These are phyloP conservation scores for Gossypioides kirkii DNA, from an alignment of 345 rosid species.

Conservation along the genomic window DNA sequence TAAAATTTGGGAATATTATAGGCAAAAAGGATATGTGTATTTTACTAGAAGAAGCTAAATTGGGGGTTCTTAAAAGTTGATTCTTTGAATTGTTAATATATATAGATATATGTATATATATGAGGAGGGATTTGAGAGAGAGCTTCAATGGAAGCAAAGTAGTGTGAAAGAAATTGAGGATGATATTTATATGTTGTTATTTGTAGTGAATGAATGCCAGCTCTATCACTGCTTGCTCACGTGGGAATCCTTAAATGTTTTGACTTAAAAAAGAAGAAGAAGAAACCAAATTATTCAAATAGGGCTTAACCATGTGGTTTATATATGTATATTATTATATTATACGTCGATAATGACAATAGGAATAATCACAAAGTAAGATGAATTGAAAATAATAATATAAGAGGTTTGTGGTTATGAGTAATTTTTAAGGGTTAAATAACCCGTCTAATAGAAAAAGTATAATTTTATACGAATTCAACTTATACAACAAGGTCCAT, in stretches of 20 bases:
- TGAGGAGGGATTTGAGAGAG: background rate
- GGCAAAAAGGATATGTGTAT: slow-evolving; percentile 13
- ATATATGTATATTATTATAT: too few relatives aligned
- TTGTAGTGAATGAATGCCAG: background rate
- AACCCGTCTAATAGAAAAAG: too few relatives aligned
- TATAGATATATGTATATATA: rapidly evolving
- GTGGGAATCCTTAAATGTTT: slow-evolving; percentile 9
- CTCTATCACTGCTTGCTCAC: slow-evolving; percentile 51
- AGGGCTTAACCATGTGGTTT: background rate
- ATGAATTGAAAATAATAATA: too few relatives aligned
- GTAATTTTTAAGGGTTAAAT: too few relatives aligned
- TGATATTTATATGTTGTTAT: background rate
- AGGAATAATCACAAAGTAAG: too few relatives aligned
- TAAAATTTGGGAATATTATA: background rate
- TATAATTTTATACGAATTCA: too few relatives aligned
- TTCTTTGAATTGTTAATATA: slow-evolving; percentile 2
- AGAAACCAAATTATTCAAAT: slow-evolving; percentile 8
- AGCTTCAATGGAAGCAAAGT: slow-evolving; percentile 16
- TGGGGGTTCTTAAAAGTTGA: slow-evolving; percentile 9
- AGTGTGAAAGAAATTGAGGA: slow-evolving; percentile 5
- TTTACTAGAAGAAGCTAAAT: slow-evolving; percentile 20
- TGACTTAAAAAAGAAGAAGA: background rate
- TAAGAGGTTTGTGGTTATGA: rapidly evolving
- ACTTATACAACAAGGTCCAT: too few relatives aligned
- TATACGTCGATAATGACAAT: too few relatives aligned